Evolutionary conservation across 192 early-diverging fungal genomes (phyloP), one percentile per base, ranked within the genome.

Genomic region (Cetraspora pellucida): DNA sequence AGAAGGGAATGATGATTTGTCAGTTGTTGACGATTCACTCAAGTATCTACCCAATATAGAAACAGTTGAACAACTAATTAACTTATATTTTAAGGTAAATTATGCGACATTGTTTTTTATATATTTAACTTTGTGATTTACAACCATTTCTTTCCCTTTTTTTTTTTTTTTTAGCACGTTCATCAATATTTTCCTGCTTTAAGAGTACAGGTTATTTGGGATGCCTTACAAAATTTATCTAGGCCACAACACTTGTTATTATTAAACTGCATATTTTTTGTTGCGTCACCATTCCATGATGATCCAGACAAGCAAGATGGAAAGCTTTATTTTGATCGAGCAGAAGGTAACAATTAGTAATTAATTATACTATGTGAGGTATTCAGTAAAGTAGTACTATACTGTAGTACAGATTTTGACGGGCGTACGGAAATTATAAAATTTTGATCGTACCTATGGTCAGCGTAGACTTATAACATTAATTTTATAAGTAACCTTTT

Each of bases 201-300:
- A 37, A 45, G 71, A 54, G 2, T n/a, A 57, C 16, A 43, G 43
- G 31, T 73, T 23, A 27, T 73, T 14, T 45, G 55, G 16, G 57
- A 73, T 57, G 71, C 71, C 13, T 54, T 57, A 9, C 23, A 55
- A 54, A 17, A 58, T 31, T 45, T 58, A 17, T 57, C 55, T 30
- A 73, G 43, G 9, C 71, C 71, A 4, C 71, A 73, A 57, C 55
- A 73, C n/a, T 37, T 73, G 10, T 37, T 73, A 23, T 58, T 73
- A 17, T 45, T 73, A 17, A 73, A 73, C 17, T 73, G 71, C 30
- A 57, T 73, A 54, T 73, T 73, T 25, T 73, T 57, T 50, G 52
- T 27, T 14, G 71, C 71, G 7, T 54, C 71, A 11, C 55, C 71
- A n/a, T 73, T 73, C 1, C 71, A 73, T 57, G 28, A 73, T 50